phyloP scores from a whole-genome alignment of 495 filamentous ascomycete genomes.

The Apiosordaria backusii region DNA sequence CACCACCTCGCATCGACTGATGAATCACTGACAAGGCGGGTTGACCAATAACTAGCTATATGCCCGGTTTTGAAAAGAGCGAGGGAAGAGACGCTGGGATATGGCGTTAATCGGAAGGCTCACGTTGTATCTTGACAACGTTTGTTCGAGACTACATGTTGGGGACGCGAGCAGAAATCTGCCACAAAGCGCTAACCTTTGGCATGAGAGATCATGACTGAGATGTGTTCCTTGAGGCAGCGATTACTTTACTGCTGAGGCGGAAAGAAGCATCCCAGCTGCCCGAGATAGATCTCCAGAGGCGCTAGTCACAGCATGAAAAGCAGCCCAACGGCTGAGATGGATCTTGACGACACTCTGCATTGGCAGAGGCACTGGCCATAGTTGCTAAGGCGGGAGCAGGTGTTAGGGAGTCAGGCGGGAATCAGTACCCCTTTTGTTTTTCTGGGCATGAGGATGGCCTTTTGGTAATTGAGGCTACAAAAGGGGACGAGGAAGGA shows the following conservation, averaged over 20 bases:
- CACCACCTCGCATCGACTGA: conserved; percentile 38
- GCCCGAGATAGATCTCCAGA: not conserved
- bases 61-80: too few relatives aligned
- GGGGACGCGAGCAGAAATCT: not conserved
- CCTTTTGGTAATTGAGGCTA: not conserved
- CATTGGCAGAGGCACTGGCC: not conserved
- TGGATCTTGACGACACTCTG: not conserved
- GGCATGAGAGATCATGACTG: too few relatives aligned
- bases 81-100: not conserved
- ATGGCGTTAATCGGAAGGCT: not conserved
- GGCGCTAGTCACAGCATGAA: not conserved
- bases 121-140: not conserved
- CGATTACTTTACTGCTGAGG: too few relatives aligned
- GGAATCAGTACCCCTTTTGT: not conserved
- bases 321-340: not conserved
- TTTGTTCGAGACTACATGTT: too few relatives aligned
- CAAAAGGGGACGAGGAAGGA: not conserved
- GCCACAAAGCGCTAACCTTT: not conserved
- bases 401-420: not conserved
- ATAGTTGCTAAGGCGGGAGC: not conserved
- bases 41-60: not conserved
- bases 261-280: not conserved
- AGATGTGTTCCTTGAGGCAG: too few relatives aligned
- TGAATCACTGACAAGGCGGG: not conserved
- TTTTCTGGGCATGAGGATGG: not conserved